phyloP scores from a whole-genome alignment of 108 stramenopile genomes.

The Stephanodiscus minutulus region DNA sequence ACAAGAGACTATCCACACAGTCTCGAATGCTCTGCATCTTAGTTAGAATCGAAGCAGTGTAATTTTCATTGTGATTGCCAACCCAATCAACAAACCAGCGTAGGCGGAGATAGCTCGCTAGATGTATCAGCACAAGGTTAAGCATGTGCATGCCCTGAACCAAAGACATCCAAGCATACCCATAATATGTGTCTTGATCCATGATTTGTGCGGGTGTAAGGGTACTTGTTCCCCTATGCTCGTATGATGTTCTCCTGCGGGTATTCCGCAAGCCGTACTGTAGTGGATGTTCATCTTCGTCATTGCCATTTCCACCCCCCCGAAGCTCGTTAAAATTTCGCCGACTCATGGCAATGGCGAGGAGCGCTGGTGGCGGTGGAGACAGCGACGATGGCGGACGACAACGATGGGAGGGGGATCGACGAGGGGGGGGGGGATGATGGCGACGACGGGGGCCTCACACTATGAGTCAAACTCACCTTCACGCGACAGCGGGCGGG shows the following conservation, averaged over 20 bases:
- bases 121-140: not conserved
- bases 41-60: not conserved
- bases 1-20: not conserved
- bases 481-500: too few species aligned
- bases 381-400: too few species aligned
- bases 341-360: too few species aligned
- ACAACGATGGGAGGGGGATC: too few species aligned
- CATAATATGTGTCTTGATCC: conserved; percentile 2
- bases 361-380: too few species aligned
- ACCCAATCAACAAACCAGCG: not conserved
- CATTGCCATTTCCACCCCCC: not conserved
- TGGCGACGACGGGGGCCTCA: too few species aligned
- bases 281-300: not conserved
- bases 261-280: not conserved
- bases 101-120: not conserved
- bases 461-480: too few species aligned
- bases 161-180: not conserved
- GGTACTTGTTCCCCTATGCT: not conserved
- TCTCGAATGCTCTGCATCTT: not conserved
- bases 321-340: not conserved
- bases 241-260: not conserved
- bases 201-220: not conserved
- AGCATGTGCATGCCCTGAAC: not conserved
- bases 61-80: not conserved
- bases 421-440: too few species aligned